Evolutionary conservation across 306 rosid species (phyloP), one percentile per base, ranked within the genome.

Genomic region (Mimosa pudica): DNA sequence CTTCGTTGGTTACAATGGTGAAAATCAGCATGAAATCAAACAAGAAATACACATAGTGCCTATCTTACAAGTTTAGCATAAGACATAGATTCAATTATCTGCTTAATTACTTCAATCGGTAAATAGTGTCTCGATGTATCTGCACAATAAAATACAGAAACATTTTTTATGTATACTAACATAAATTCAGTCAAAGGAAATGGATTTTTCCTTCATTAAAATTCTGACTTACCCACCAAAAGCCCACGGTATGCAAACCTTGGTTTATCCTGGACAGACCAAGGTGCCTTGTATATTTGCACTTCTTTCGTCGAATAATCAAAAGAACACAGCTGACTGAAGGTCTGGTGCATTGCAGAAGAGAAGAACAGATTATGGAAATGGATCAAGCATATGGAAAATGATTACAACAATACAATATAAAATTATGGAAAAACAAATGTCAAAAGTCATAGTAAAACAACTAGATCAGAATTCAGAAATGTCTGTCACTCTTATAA

Each of bases 91-190:
- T 95, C 96, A 82, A 95, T 90, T 78, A 93, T 82, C 84, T 91
- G 91, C 90, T 91, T 93, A 72, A 95, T 95, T 41, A 90, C 93
- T 49, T 66, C 85, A 66, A 91, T 38, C 2, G 99, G 99, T 69
- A 87, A 87, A 86, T 87, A 95, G 89, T 95, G 99, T 87, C 99
- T 91, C 3, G 99, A 93, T 8, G 99, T 91, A 86, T 95, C 99
- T 95, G 93, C 87, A 89, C 85, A 82, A 58, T 42, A 82, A 20
- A 45, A 14, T 72, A n/a, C 79, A 30, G 11, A 62, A 24, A 61
- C 17, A 30, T 30, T 24, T 30, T 30, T 10, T 61, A 61, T 30
- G 7, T 1, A 61, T 24, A 82, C 54, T 74, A 51, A 24, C 20
- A 74, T 72, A 78, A 76, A 74, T 71, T 42, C 74, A 77, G 35